phyloP scores from a whole-genome alignment of 805 yeast genomes.

The Komagataella pseudopastoris region DNA sequence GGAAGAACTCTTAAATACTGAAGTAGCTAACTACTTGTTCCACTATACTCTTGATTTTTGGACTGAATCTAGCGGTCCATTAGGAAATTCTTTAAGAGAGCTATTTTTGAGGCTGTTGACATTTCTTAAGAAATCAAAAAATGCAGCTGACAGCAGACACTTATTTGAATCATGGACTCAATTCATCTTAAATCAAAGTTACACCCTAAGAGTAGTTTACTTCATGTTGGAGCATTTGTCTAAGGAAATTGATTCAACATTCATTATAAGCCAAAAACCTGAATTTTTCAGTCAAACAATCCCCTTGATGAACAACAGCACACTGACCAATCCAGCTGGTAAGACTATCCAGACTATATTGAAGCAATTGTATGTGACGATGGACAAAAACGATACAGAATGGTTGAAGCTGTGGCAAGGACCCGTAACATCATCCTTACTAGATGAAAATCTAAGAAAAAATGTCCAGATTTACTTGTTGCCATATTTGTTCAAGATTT shows the following conservation, averaged over 20 bases:
- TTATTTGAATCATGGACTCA: conserved; percentile 32
- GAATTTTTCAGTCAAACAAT: conserved; percentile 33
- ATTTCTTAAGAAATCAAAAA: conserved; percentile 19
- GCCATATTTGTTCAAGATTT: conserved; percentile 45
- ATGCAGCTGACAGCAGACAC: conserved; percentile 5
- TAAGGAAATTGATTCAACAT: conserved; percentile 28
- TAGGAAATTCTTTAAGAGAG: conserved; percentile 55
- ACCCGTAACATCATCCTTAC: conserved; percentile 21
- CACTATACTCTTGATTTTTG: conserved; percentile 52
- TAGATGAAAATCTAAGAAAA: conserved; percentile 18
- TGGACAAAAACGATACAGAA: conserved; percentile 8
- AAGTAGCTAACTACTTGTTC: conserved; percentile 20
- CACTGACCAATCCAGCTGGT: conserved; percentile 57
- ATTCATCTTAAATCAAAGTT: conserved; percentile 27
- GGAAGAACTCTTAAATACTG: not conserved
- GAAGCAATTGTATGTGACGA: conserved; percentile 16
- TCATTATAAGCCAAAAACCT: conserved; percentile 30
- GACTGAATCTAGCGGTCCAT: conserved; percentile 57
- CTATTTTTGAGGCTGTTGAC: conserved; percentile 39
- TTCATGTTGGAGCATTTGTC: conserved; percentile 44
- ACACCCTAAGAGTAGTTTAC: conserved; percentile 46
- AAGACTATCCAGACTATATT: conserved; percentile 34
- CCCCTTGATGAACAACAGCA: conserved; percentile 35
- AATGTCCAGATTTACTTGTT: conserved; percentile 47
- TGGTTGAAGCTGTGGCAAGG: conserved; percentile 46